These are phyloP conservation scores for Peniophora sp. DNA, from an alignment of 1,284 basidiomycete genomes.

Conservation along the genomic window DNA sequence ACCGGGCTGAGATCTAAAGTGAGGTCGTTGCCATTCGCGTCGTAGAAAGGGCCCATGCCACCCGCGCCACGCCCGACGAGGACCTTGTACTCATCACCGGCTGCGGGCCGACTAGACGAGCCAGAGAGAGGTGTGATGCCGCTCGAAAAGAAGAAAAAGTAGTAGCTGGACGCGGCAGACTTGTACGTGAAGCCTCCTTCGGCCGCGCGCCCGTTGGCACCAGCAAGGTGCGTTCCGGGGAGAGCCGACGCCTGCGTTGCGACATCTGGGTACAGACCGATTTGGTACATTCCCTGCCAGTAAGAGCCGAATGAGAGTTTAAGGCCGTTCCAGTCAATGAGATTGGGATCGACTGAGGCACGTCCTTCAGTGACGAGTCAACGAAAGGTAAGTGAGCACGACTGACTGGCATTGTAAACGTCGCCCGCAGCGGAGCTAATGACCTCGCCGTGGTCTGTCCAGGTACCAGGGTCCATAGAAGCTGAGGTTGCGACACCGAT, in stretches of 20 bases:
- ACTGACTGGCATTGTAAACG: conserved; percentile 23
- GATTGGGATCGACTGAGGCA: conserved; percentile 3
- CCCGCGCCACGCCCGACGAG: conserved; percentile 23
- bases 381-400: neutral
- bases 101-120: neutral
- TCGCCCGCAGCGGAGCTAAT: conserved; percentile 20
- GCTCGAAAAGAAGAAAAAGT: neutral
- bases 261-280: neutral
- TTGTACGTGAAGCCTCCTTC: neutral
- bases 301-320: neutral
- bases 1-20: conserved; percentile 14
- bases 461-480: conserved; percentile 25
- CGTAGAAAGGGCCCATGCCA: conserved; percentile 22
- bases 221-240: neutral
- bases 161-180: neutral
- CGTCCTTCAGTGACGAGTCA: no score
- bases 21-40: conserved; percentile 12
- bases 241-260: neutral
- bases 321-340: conserved; percentile 1
- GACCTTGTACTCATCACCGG: conserved; percentile 6
- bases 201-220: neutral
- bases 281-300: neutral
- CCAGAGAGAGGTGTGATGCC: neutral
- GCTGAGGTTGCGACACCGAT: conserved; percentile 26
- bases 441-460: conserved; percentile 26